phyloP scores from a whole-genome alignment of 139 green algal genomes.

The Picochlorum sp. region DNA sequence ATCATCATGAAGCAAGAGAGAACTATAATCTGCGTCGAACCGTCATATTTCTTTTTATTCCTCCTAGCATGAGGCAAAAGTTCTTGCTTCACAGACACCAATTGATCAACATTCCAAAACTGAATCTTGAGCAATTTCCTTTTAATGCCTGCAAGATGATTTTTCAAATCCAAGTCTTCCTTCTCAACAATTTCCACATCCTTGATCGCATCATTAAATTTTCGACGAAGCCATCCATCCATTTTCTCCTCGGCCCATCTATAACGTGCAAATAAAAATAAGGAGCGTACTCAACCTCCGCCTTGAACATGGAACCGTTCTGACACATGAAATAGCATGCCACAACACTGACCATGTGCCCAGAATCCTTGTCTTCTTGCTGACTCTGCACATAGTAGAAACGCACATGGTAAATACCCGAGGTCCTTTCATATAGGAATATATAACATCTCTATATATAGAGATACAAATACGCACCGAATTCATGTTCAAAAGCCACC shows the following conservation, averaged over 20 bases:
- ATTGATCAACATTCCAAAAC: slow-evolving; percentile 74
- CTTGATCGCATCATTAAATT: slow-evolving; percentile 59
- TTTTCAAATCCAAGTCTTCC: slow-evolving; percentile 96
- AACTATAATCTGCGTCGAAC: slow-evolving; percentile 29
- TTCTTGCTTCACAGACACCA: slow-evolving; percentile 75
- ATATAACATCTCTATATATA: background rate
- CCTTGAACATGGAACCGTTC: slow-evolving; percentile 91
- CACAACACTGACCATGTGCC: slow-evolving; percentile 56
- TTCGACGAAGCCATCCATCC: slow-evolving; percentile 70
- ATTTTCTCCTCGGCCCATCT: slow-evolving; percentile 73
- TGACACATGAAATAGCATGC: slow-evolving; percentile 95
- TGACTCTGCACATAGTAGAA: slow-evolving; percentile 45
- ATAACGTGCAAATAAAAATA: slow-evolving; percentile 90
- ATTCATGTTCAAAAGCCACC: slow-evolving; percentile 91
- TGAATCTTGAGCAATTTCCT: slow-evolving; percentile 76
- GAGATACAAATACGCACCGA: slow-evolving; percentile 35
- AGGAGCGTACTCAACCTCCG: slow-evolving; percentile 63
- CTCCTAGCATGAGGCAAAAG: slow-evolving; percentile 57
- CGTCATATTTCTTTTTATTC: slow-evolving; percentile 43
- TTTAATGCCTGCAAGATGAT: slow-evolving; percentile 86
- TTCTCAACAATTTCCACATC: slow-evolving; percentile 60
- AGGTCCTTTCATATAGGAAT: background rate
- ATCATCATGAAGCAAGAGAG: slow-evolving; percentile 16
- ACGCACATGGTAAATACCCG: background rate
- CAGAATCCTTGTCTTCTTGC: slow-evolving; percentile 72